Conservation (phyloP, 257 asterid species). For the Scutellaria galericulata region DNA sequence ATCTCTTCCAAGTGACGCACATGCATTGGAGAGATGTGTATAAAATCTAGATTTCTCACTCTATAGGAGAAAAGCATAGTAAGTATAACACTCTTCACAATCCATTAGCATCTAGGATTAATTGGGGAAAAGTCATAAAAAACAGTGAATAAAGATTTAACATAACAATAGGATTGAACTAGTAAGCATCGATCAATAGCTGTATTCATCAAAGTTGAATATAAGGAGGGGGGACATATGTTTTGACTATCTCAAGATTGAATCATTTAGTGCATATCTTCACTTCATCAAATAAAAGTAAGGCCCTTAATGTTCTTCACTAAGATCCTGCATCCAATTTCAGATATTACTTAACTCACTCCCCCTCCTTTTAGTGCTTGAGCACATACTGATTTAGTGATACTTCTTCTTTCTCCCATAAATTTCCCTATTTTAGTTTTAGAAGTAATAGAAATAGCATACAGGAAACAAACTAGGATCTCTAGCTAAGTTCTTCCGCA, state of each 20-base stretch:
- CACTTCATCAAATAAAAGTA: not conserved
- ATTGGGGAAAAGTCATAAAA: not conserved
- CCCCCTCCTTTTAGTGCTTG: not conserved
- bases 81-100: not conserved
- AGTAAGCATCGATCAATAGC: not conserved
- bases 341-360: not conserved
- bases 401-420: not conserved
- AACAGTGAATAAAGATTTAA: not conserved
- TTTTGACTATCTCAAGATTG: too few relatives aligned
- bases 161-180: not conserved
- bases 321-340: constrained; percentile 5
- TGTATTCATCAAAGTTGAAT: not conserved
- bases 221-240: not conserved
- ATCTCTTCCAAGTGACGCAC: not conserved
- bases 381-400: not conserved
- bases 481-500: not conserved
- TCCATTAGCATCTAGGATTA: constrained; percentile 24
- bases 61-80: not conserved
- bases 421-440: not conserved
- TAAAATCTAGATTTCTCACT: not conserved
- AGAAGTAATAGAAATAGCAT: constrained; percentile 6
- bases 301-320: not conserved
- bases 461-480: not conserved
- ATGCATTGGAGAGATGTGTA: not conserved
- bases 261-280: not conserved